These are phyloP conservation scores for Aspergillus indologenus DNA, from an alignment of 495 filamentous ascomycete species.

Conservation along the genomic window DNA sequence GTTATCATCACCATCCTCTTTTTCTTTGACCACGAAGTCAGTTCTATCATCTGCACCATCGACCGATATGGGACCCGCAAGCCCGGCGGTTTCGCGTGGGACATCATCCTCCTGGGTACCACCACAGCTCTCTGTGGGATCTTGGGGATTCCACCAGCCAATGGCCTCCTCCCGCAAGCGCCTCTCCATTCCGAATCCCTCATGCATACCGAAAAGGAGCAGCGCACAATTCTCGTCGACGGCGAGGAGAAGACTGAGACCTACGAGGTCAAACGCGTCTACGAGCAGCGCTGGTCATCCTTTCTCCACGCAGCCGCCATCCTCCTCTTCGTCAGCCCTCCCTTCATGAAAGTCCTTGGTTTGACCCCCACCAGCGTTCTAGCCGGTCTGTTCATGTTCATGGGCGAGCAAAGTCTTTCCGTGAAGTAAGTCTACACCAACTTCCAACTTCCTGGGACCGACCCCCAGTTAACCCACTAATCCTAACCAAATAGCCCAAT, in stretches of 20 bases:
- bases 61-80: constrained; percentile 64
- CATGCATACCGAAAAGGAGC: constrained; percentile 53
- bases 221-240: constrained; percentile 32
- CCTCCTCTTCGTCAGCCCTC: constrained; percentile 59
- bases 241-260: constrained; percentile 40
- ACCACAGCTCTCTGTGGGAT: constrained; percentile 69
- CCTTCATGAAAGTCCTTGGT: constrained; percentile 66
- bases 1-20: constrained; percentile 67
- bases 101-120: constrained; percentile 63
- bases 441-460: neutral
- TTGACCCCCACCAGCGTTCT: constrained; percentile 67
- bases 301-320: constrained; percentile 63
- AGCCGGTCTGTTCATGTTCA: constrained; percentile 68
- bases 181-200: constrained; percentile 67
- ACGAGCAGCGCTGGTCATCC: constrained; percentile 68
- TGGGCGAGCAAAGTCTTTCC: constrained; percentile 69
- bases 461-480: neutral
- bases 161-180: constrained; percentile 67
- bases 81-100: constrained; percentile 69
- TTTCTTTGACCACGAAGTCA: constrained; percentile 74
- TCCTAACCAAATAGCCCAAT: constrained; percentile 54
- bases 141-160: constrained; percentile 66
- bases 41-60: constrained; percentile 71
- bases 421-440: constrained; percentile 49
- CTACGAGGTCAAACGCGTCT: constrained; percentile 47